Conservation (phyloP, 78 protist species). For the Dictyostelium purpureum region DNA sequence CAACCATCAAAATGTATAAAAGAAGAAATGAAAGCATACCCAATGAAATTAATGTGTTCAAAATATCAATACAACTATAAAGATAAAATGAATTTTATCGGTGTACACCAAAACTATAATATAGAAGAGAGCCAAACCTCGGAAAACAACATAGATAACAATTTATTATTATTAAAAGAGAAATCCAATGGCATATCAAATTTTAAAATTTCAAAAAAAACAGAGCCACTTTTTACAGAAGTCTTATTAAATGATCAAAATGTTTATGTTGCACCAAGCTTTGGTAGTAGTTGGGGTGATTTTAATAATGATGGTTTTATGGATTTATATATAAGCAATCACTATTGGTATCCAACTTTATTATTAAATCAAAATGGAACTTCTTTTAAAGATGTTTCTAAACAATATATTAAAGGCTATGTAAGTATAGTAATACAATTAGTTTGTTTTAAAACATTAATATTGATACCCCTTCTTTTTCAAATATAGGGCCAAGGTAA, state of each 20-base stretch:
- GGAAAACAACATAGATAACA: background rate
- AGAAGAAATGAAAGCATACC: background rate
- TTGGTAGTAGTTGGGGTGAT: constrained; percentile 75
- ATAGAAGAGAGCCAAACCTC: background rate
- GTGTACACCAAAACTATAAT: background rate
- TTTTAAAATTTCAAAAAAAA: background rate
- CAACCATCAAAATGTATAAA: constrained; percentile 34
- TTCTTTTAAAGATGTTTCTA: constrained; percentile 10
- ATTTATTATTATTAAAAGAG: background rate
- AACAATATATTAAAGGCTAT: background rate
- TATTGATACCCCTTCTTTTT: background rate
- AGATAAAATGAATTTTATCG: background rate
- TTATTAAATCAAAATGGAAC: constrained; percentile 12
- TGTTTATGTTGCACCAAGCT: constrained; percentile 37
- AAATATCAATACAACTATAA: background rate
- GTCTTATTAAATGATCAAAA: background rate
- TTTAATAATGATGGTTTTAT: constrained; percentile 59
- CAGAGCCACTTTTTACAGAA: background rate
- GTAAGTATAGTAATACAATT: background rate
- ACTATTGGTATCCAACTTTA: constrained; percentile 57
- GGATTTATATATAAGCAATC: constrained; percentile 54
- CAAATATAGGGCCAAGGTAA: background rate
- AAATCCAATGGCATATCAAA: constrained; percentile 24
- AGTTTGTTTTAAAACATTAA: background rate
- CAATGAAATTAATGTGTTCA: constrained; percentile 69